phyloP scores from a whole-genome alignment of 495 filamentous ascomycete genomes.

The Talaromyces liani region DNA sequence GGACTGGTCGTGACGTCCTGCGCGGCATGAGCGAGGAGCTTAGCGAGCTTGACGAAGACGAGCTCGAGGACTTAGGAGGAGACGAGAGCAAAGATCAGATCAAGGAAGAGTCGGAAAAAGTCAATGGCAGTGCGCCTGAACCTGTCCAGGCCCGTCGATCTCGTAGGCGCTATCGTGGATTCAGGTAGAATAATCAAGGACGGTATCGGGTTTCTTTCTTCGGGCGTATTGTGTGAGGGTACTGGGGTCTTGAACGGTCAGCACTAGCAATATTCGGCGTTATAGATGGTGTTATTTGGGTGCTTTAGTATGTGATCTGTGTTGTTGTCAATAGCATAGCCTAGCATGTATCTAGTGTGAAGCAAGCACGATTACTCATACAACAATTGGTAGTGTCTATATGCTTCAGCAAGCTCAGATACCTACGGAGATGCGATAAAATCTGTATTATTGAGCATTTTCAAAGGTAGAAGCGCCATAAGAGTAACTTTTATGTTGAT shows the following conservation, averaged over 20 bases:
- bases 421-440: no score
- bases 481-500: not conserved
- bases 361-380: not conserved
- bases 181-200: slow-evolving; percentile 14
- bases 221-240: not conserved
- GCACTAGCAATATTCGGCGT: slow-evolving; percentile 11
- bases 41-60: slow-evolving; percentile 82
- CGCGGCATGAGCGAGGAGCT: slow-evolving; percentile 78
- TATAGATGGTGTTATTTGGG: slow-evolving; percentile 6
- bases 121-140: not conserved
- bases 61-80: slow-evolving; percentile 58
- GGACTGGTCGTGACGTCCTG: slow-evolving; percentile 67
- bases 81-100: slow-evolving; percentile 27
- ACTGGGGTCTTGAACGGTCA: not conserved
- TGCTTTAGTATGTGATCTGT: not conserved
- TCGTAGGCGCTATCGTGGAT: slow-evolving; percentile 33
- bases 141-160: slow-evolving; percentile 28
- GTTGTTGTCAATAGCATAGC: not conserved
- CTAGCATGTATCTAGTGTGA: not conserved
- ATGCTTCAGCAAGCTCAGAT: no score
- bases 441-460: not conserved
- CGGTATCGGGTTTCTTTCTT: slow-evolving; percentile 6
- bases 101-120: slow-evolving; percentile 9
- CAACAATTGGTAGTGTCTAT: not conserved
- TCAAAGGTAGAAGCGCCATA: not conserved